A percentile compares a stretch with the other conserved stretches of the same genome.
Evolutionary conservation across 805 yeast species (phyloP).

Genomic region (Yarrowia divulgata): DNA sequence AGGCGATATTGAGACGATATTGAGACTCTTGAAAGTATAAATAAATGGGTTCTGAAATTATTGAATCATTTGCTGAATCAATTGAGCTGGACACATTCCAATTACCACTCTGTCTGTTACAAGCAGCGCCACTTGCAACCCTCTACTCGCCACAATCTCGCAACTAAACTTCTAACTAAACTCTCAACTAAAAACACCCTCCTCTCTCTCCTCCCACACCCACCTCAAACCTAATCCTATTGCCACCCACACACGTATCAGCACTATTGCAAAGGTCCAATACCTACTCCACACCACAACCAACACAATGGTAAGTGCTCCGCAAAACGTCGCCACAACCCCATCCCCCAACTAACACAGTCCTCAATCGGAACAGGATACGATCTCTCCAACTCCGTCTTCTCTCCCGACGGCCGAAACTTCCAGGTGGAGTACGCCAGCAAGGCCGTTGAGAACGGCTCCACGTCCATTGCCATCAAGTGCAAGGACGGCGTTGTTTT

Average conservation of each 20-base stretch:
- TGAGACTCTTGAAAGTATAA: no score
- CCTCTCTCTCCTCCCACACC: neutral
- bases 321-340: neutral
- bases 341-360: constrained; percentile 48
- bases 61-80: no score
- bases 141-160: no score
- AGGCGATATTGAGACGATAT: no score
- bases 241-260: constrained; percentile 19
- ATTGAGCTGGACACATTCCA: no score
- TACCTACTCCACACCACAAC: constrained; percentile 6
- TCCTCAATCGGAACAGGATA: constrained; percentile 99
- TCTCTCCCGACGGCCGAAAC: constrained; percentile 70
- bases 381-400: constrained; percentile 96
- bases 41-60: no score
- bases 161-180: neutral
- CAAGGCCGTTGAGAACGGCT: constrained; percentile 97
- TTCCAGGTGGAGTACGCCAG: constrained; percentile 98
- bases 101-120: no score
- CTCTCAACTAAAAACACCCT: neutral
- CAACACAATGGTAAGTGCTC: constrained; percentile 29
- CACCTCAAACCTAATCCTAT: constrained; percentile 26
- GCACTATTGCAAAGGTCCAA: neutral
- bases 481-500: constrained; percentile 94
- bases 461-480: constrained; percentile 92
- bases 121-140: no score